These are phyloP conservation scores for Arthrinium puccinioides DNA, from an alignment of 2,329 filamentous ascomycete species.

Conservation along the genomic window DNA sequence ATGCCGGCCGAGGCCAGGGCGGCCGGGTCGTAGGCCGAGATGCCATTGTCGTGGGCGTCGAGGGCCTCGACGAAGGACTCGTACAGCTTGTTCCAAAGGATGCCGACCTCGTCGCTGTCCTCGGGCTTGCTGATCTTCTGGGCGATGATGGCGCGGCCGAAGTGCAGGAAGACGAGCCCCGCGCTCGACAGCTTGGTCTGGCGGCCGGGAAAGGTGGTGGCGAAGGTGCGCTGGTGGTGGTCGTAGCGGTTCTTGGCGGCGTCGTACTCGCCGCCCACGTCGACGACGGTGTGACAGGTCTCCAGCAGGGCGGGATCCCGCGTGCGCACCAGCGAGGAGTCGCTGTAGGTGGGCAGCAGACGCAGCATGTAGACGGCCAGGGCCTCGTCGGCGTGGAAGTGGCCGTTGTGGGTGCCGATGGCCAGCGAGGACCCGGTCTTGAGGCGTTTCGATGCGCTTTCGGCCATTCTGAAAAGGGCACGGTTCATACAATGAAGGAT, in stretches of 20 bases:
- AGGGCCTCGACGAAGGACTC: slow-evolving; percentile 90
- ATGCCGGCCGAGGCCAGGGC: slow-evolving; percentile 63
- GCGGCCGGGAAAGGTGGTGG: slow-evolving; percentile 74
- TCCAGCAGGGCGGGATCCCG: slow-evolving; percentile 73
- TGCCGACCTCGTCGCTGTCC: slow-evolving; percentile 58
- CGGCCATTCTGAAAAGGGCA: slow-evolving; percentile 46
- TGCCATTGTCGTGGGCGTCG: slow-evolving; percentile 96
- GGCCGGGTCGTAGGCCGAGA: slow-evolving; percentile 70
- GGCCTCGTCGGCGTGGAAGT: slow-evolving; percentile 98
- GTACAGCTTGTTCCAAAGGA: slow-evolving; percentile 87
- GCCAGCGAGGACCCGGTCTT: slow-evolving; percentile 60
- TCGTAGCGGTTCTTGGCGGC: slow-evolving; percentile 73
- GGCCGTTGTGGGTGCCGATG: slow-evolving; percentile 94
- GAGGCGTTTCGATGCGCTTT: slow-evolving; percentile 71
- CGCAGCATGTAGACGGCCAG: slow-evolving; percentile 95
- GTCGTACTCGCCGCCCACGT: slow-evolving; percentile 95
- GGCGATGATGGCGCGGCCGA: slow-evolving; percentile 77
- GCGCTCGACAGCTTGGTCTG: slow-evolving; percentile 88
- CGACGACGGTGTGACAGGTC: slow-evolving; percentile 88
- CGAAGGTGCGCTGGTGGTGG: slow-evolving; percentile 93
- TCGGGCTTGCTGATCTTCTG: slow-evolving; percentile 43
- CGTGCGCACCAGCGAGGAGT: slow-evolving; percentile 72
- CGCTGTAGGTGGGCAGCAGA: slow-evolving; percentile 71
- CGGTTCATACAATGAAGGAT: not conserved
- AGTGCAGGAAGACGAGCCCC: slow-evolving; percentile 93